phyloP scores from a whole-genome alignment of 139 green algal genomes.

The Desmodesmus armatus region DNA sequence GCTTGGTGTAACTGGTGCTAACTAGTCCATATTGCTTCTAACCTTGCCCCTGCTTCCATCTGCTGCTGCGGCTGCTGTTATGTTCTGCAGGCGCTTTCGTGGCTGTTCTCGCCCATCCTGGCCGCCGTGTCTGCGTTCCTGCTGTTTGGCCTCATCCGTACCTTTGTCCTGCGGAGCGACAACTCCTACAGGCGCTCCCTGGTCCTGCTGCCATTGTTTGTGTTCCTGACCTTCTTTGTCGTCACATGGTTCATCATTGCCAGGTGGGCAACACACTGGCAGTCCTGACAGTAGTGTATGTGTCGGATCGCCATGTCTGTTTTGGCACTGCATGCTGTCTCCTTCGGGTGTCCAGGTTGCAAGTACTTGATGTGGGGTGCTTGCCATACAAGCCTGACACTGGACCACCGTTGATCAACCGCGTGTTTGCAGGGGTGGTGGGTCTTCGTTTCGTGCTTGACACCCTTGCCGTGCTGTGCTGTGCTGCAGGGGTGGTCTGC shows the following conservation, averaged over 20 bases:
- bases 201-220: conserved; percentile 57
- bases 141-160: conserved; percentile 54
- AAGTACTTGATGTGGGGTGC: too few relatives aligned
- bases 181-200: conserved; percentile 56
- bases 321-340: too few relatives aligned
- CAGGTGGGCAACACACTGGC: too few relatives aligned
- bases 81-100: conserved; percentile 45
- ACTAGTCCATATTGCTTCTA: too few relatives aligned
- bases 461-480: background rate
- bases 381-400: too few relatives aligned
- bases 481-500: conserved; percentile 2
- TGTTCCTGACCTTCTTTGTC: conserved; percentile 71
- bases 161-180: conserved; percentile 57
- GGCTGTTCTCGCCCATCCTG: conserved; percentile 63
- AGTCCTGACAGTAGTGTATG: too few relatives aligned
- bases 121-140: conserved; percentile 48
- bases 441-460: background rate
- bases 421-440: too few relatives aligned
- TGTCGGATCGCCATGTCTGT: too few relatives aligned
- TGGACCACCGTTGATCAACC: too few relatives aligned
- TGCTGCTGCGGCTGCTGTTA: background rate
- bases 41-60: too few relatives aligned
- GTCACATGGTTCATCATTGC: conserved; percentile 63
- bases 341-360: too few relatives aligned
- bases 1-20: too few relatives aligned